These are phyloP conservation scores for Nothomitra cinnamomea DNA, from an alignment of 2,329 filamentous ascomycete species.

Conservation along the genomic window DNA sequence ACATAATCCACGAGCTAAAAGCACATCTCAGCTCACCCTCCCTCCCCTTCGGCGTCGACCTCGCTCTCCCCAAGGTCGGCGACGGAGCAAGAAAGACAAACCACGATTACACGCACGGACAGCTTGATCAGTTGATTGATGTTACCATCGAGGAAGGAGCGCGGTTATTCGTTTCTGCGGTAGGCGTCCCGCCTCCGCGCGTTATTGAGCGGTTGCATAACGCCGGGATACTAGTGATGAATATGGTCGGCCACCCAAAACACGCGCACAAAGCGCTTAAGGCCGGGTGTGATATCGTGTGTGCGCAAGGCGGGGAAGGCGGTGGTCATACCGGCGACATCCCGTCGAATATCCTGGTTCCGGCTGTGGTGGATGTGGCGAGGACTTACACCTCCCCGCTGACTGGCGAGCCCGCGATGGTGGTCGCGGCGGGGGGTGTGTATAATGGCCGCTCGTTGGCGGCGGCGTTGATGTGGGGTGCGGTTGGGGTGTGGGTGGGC, in stretches of 20 bases:
- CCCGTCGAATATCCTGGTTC: conserved; percentile 81
- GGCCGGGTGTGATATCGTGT: conserved; percentile 87
- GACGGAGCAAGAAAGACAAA: conserved; percentile 92
- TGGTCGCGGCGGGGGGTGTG: conserved; percentile 85
- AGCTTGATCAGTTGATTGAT: conserved; percentile 76
- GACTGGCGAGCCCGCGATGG: conserved; percentile 73
- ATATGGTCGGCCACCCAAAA: conserved; percentile 99
- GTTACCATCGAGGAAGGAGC: conserved; percentile 87
- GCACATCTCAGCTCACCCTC: conserved; percentile 45
- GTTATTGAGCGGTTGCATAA: conserved; percentile 85
- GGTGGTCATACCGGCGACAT: conserved; percentile 93
- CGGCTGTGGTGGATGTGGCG: conserved; percentile 69
- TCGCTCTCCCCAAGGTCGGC: conserved; percentile 85
- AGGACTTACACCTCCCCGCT: conserved; percentile 70
- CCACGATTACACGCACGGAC: conserved; percentile 99
- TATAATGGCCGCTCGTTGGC: conserved; percentile 85
- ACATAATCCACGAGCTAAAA: conserved; percentile 78
- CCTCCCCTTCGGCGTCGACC: conserved; percentile 83
- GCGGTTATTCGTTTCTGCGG: conserved; percentile 89
- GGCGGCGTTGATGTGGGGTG: conserved; percentile 81
- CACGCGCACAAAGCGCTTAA: conserved; percentile 94
- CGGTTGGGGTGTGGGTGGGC: conserved; percentile 86
- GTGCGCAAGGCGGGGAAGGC: conserved; percentile 93
- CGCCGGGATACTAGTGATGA: conserved; percentile 88
- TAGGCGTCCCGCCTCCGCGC: conserved; percentile 77